A percentile compares a stretch with the other conserved stretches of the same genome.
These are phyloP conservation scores for Chaetomium olivaceum DNA, from an alignment of 2,329 filamentous ascomycete genomes.

Conservation along the genomic window DNA sequence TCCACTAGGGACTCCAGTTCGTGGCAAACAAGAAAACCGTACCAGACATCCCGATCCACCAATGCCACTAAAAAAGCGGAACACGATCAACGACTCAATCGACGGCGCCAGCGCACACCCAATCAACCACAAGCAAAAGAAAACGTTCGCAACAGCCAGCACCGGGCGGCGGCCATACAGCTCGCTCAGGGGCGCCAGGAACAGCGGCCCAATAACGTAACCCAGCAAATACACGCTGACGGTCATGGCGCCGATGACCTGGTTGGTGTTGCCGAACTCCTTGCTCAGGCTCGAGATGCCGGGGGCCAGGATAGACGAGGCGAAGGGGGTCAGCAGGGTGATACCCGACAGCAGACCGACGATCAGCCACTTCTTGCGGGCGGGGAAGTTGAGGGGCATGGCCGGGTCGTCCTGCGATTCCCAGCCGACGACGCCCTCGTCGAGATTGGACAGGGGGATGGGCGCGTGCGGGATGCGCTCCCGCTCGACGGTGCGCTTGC, in stretches of 20 bases:
- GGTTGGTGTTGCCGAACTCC: slow-evolving; percentile 48
- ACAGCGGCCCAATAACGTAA: slow-evolving; percentile 58
- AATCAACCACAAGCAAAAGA: slow-evolving; percentile 64
- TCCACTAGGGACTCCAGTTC: background rate
- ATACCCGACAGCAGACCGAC: slow-evolving; percentile 58
- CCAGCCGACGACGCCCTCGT: slow-evolving; percentile 59
- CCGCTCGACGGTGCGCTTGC: slow-evolving; percentile 34
- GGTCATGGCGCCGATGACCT: slow-evolving; percentile 52
- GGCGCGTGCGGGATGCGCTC: slow-evolving; percentile 40
- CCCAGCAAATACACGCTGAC: slow-evolving; percentile 64
- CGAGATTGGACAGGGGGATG: slow-evolving; percentile 54
- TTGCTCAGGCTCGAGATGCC: slow-evolving; percentile 46
- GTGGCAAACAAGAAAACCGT: slow-evolving; percentile 14
- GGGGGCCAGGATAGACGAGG: slow-evolving; percentile 61
- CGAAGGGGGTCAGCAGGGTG: slow-evolving; percentile 66
- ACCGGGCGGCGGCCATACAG: slow-evolving; percentile 63
- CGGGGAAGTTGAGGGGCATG: slow-evolving; percentile 60
- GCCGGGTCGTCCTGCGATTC: slow-evolving; percentile 58
- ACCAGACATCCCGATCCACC: slow-evolving; percentile 55
- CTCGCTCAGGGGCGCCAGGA: slow-evolving; percentile 61
- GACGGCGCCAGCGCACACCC: slow-evolving; percentile 62
- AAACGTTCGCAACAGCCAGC: slow-evolving; percentile 56
- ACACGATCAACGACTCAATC: slow-evolving; percentile 57
- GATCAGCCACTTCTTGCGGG: slow-evolving; percentile 58
- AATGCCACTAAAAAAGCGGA: slow-evolving; percentile 60